Conservation (phyloP, 1,284 basidiomycete genomes). For the Thelephora terrestris region DNA sequence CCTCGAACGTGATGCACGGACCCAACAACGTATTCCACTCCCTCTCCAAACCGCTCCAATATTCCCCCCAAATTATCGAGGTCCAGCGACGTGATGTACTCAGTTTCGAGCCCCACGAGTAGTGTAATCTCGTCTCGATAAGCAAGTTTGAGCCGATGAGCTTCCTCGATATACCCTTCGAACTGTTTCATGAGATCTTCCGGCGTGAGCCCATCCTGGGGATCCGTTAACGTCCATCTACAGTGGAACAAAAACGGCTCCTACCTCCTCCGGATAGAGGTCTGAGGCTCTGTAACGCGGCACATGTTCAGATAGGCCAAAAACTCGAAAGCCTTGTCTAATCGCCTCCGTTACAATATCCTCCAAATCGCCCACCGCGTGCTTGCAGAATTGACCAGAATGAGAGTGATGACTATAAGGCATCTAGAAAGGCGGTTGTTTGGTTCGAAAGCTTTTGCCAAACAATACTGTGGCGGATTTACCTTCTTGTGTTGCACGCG, state of each 20-base stretch:
- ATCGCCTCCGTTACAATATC: constrained; percentile 77
- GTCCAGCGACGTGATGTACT: constrained; percentile 70
- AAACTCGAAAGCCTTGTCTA: constrained; percentile 68
- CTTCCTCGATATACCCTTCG: constrained; percentile 61
- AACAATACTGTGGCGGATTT: too few relatives aligned
- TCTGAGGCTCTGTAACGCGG: constrained; percentile 77
- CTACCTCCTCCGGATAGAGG: constrained; percentile 93
- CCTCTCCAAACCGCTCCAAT: constrained; percentile 30
- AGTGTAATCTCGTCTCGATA: constrained; percentile 63
- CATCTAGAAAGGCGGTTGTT: constrained; percentile 35
- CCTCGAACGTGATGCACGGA: constrained; percentile 86
- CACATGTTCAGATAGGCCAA: constrained; percentile 90
- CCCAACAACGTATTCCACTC: constrained; percentile 88
- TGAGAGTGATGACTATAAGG: constrained; percentile 91
- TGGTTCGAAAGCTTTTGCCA: too few relatives aligned
- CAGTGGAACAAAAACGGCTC: constrained; percentile 17
- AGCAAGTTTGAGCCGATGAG: constrained; percentile 55
- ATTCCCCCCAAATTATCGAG: constrained; percentile 47
- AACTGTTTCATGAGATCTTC: constrained; percentile 50
- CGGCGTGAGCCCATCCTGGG: constrained; percentile 40
- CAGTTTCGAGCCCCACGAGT: constrained; percentile 90
- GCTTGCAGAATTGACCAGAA: constrained; percentile 94
- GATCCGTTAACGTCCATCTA: neutral
- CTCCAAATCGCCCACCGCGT: constrained; percentile 72
- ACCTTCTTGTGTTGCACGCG: too few relatives aligned